Evolutionary conservation across 306 rosid species (phyloP).

Genomic region (Cucurbita pepo): DNA sequence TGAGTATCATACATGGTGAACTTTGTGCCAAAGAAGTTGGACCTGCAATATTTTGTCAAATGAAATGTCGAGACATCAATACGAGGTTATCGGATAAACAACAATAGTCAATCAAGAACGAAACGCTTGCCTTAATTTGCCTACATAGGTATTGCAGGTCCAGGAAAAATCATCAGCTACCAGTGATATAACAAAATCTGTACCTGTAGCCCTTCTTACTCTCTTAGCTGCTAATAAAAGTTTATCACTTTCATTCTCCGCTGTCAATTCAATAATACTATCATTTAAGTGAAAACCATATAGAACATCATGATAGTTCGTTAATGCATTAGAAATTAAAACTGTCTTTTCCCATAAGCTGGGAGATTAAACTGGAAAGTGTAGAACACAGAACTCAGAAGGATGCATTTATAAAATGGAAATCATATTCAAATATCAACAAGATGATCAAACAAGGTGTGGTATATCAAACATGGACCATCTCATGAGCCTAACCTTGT

Average conservation of each 20-base stretch:
- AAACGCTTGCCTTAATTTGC: conserved; percentile 57
- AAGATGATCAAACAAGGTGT: not conserved
- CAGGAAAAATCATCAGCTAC: conserved; percentile 54
- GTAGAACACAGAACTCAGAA: not conserved
- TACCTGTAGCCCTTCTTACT: conserved; percentile 61
- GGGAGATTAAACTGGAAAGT: not conserved
- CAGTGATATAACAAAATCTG: conserved; percentile 50
- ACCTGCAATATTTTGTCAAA: conserved; percentile 23
- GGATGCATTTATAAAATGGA: not conserved
- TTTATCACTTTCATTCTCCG: conserved; percentile 52
- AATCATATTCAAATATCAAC: not conserved
- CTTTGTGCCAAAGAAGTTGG: conserved; percentile 71
- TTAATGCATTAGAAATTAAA: not conserved
- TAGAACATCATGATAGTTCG: not conserved
- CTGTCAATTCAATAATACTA: conserved; percentile 26
- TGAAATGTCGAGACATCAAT: conserved; percentile 7
- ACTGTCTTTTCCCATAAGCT: not conserved
- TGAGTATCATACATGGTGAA: conserved; percentile 52
- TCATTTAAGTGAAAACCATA: conserved; percentile 4
- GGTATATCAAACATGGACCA: not conserved
- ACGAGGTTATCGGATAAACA: not conserved
- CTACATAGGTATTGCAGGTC: conserved; percentile 44
- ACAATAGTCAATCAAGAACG: not conserved
- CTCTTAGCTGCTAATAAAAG: conserved; percentile 69
- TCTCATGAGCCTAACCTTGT: not conserved